These are phyloP conservation scores for Nemania bipapillata DNA, from an alignment of 2,329 filamentous ascomycete genomes.

Conservation along the genomic window DNA sequence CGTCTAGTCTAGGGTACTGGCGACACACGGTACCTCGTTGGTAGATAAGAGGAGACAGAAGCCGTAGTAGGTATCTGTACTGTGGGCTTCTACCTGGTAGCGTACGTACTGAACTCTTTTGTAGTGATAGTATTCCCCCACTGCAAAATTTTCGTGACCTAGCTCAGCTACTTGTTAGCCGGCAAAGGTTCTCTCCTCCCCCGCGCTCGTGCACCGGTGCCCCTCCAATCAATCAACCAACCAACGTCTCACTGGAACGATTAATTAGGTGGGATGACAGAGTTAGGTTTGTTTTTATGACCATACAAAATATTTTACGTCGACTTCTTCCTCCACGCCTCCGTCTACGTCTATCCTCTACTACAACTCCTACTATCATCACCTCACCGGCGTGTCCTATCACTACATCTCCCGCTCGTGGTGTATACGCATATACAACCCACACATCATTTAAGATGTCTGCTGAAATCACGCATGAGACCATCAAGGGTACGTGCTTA, in stretches of 20 bases:
- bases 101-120: too few species aligned
- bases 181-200: background rate
- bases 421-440: conserved; percentile 9
- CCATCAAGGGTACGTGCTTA: conserved; percentile 66
- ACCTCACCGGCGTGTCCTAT: background rate
- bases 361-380: background rate
- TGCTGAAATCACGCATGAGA: conserved; percentile 64
- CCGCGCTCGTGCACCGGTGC: background rate
- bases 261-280: background rate
- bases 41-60: too few species aligned
- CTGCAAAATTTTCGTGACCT: conserved; percentile 10
- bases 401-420: conserved; percentile 6
- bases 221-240: background rate
- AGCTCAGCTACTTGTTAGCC: conserved; percentile 17
- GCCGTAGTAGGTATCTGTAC: too few species aligned
- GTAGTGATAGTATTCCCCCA: too few species aligned
- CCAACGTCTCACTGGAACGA: background rate
- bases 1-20: too few species aligned
- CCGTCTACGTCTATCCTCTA: background rate
- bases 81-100: too few species aligned
- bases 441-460: conserved; percentile 55
- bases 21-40: too few species aligned
- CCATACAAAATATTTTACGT: conserved; percentile 23
- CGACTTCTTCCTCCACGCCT: conserved; percentile 13
- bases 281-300: conserved; percentile 31